Percentiles rank a stretch among this genome's conserved stretches.
phyloP scores from a whole-genome alignment of 495 filamentous ascomycete species.

The Podospora pseudoanserina region DNA sequence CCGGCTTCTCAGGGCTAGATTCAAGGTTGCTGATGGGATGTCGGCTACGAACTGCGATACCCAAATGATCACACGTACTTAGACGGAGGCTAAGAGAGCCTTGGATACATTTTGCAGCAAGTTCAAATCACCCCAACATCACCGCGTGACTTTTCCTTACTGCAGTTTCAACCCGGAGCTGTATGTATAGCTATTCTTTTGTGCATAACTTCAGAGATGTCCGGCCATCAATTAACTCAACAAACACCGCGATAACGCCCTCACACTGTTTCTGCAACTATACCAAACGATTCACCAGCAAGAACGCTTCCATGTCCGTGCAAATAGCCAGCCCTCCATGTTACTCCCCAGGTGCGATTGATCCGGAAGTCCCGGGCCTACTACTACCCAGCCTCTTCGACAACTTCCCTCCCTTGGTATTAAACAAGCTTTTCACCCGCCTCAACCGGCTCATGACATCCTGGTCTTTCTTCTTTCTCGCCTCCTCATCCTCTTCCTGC shows the following conservation, averaged over 20 bases:
- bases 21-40: too few species aligned
- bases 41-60: too few species aligned
- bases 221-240: background rate
- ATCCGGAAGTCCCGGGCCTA: slow-evolving; percentile 31
- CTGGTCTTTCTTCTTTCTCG: slow-evolving; percentile 51
- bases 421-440: slow-evolving; percentile 56
- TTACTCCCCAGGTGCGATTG: slow-evolving; percentile 16
- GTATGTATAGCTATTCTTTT: too few species aligned
- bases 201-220: too few species aligned
- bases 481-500: slow-evolving; percentile 37
- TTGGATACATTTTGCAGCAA: too few species aligned
- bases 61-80: too few species aligned
- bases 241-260: background rate
- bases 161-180: too few species aligned
- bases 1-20: too few species aligned
- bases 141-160: too few species aligned
- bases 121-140: too few species aligned
- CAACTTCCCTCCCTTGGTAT: slow-evolving; percentile 48
- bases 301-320: background rate
- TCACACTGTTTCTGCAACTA: background rate
- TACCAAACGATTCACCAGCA: background rate
- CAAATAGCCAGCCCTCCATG: background rate
- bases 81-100: too few species aligned
- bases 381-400: slow-evolving; percentile 21
- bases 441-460: slow-evolving; percentile 52